Base-by-base conservation (phyloP, 1,284 basidiomycete genomes). In the Grifola frondosa region DNA sequence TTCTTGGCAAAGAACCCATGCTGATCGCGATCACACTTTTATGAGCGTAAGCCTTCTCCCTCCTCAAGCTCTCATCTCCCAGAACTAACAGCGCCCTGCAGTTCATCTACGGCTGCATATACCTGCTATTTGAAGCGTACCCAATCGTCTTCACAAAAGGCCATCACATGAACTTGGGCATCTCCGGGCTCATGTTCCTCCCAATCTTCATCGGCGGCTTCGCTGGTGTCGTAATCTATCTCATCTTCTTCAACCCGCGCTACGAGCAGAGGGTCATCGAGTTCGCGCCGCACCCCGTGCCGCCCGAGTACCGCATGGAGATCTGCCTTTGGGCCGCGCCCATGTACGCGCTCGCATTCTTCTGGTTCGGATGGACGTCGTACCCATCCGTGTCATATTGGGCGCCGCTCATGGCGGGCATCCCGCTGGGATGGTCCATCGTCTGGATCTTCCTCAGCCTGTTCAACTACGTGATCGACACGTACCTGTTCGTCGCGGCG, bases 241-340 rank as follows among this genome's bases (percentile, higher is more conserved):
- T 62, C 15, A 15, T 61, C 13, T 59, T 62, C 42, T 65, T 62
- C 57, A 65, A 65, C 46, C 61, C 62, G 2, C 52, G 58, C 12
- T 67, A 68, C 48, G 54, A 51, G 40, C 46, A 46, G 21, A 46
- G 64, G 4, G 55, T 62, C 2, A 53, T 53, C 0, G 58, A 64
- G 32, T 69, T 67, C 62, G 64, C 64, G 6, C 67, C 67, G 1
- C 49, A 58, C 33, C 67, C 66, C 19, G 66, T 66, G 1, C 70
- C 73, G 5, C 74, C 75, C 6, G 76, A 79, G 52, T 67, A 67
- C 43, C 67, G 76, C 15, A 63, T 80, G 8, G 66, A 66, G 29
- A 66, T 71, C 10, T 61, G 68, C 19, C 60, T 71, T 58, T 53
- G 62, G 20, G 70, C 70, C 3, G 70, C 68, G 2, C 70, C 71